Conservation (phyloP, 306 rosid species). For the Oemleria cerasiformis region DNA sequence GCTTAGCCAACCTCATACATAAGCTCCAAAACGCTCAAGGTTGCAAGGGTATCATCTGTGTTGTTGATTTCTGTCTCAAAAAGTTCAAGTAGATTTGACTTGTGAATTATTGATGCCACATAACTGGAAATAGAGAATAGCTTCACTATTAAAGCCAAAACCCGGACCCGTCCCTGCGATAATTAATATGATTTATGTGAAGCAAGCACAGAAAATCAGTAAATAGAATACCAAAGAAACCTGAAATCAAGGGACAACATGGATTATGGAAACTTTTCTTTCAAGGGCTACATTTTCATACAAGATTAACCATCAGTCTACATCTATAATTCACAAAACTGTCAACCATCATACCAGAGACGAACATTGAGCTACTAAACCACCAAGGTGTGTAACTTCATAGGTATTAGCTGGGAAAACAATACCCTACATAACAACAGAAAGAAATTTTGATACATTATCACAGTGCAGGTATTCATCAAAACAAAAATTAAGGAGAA, state of each 20-base stretch:
- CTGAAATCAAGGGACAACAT: slow-evolving; percentile 3
- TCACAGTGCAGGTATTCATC: slow-evolving; percentile 2
- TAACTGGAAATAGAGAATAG: slow-evolving; percentile 69
- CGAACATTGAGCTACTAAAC: slow-evolving; percentile 53
- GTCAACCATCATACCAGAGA: slow-evolving; percentile 62
- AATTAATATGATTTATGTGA: slow-evolving; percentile 8
- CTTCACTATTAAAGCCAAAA: slow-evolving; percentile 86
- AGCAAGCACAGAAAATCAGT: slow-evolving; percentile 16
- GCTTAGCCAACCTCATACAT: slow-evolving; percentile 67
- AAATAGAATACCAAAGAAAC: not conserved
- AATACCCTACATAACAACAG: slow-evolving; percentile 51
- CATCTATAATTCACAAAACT: slow-evolving; percentile 1
- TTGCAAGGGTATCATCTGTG: slow-evolving; percentile 68
- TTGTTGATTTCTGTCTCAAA: slow-evolving; percentile 73
- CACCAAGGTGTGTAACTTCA: slow-evolving; percentile 62
- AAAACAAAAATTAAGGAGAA: slow-evolving; percentile 18
- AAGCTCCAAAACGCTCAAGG: slow-evolving; percentile 83
- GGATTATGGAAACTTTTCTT: not conserved
- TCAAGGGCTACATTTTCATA: not conserved
- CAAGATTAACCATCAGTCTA: not conserved
- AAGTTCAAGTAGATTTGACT: slow-evolving; percentile 58
- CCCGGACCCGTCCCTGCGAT: slow-evolving; percentile 80
- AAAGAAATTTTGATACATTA: slow-evolving; percentile 7
- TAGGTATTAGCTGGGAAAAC: slow-evolving; percentile 60
- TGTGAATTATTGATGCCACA: slow-evolving; percentile 61